Evolutionary conservation across 1,284 basidiomycete genomes (phyloP), one percentile per base, ranked within the genome.

Genomic region (Moniliophthora roreri): DNA sequence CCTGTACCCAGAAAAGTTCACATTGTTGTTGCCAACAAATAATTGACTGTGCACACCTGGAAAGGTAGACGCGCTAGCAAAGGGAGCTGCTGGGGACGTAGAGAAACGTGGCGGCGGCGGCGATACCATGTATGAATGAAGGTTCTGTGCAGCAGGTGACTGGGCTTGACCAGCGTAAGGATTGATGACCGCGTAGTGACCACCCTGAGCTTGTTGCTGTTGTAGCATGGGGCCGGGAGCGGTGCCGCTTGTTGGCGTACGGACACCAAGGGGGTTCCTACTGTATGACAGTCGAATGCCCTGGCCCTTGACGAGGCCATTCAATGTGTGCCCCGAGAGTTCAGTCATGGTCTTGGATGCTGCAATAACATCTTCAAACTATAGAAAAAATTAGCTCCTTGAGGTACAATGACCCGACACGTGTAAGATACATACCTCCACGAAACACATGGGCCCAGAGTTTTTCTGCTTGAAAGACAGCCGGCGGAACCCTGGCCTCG

Each of bases 361-460:
- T 63, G 79, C 85, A 9, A 79, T 72, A 20, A 98, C 93, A 66
- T 95, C 93, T 58, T 96, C 93, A 62, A 98, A 98, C 88, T 96
- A 68, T 40, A 62, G 58, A 41, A 51, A 54, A 39, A 60, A 21
- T 37, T 32, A 24, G n/a, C 26, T 47, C 38, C 60, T 55, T 24
- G 42, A 28, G 20, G 8, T 40, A 51, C 21, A 16, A 20, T 20
- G 55, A 10, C 26, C 37, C n/a, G 50, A 56, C 53, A 28, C 54
- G 50, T 39, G 47, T 26, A 41, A 50, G 18, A 42, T 9, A 69
- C 75, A 48, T 68, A 92, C 89, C 83, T 95, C 93, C 46, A 95
- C 92, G 69, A 98, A 97, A 70, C 95, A 98, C 95, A 97, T 97
- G 3, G 95, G 94, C 1, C 95, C 93, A 61, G 95, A 95, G 66